Evolutionary conservation across 2,329 filamentous ascomycete species (phyloP).

Genomic region (Kalaharituber pfeilii): DNA sequence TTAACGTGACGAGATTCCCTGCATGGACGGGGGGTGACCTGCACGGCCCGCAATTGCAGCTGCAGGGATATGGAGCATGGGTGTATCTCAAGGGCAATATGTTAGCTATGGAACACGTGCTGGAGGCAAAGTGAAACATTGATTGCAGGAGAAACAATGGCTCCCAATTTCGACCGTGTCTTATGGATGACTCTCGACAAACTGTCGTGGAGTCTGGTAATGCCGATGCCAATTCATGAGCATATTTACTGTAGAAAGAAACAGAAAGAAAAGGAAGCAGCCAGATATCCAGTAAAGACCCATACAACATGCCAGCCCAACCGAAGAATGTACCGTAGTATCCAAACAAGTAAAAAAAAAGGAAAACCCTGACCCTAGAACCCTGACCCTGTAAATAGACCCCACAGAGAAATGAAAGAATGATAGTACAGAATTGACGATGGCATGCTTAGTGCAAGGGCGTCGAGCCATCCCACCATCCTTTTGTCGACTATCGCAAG

Average conservation of each 20-base stretch:
- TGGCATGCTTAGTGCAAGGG: not conserved
- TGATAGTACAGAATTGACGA: not conserved
- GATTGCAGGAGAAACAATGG: too few species aligned
- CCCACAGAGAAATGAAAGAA: not conserved
- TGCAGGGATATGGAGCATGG: too few species aligned
- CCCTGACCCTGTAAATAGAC: not conserved
- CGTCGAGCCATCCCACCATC: not conserved
- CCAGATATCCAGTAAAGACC: not conserved
- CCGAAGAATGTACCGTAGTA: not conserved
- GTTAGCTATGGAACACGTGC: too few species aligned
- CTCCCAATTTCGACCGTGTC: too few species aligned
- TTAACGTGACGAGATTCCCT: too few species aligned
- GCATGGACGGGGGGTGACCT: too few species aligned
- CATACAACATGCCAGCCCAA: not conserved
- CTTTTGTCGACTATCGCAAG: slow-evolving; percentile 1
- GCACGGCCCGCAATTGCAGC: too few species aligned
- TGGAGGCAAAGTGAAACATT: too few species aligned
- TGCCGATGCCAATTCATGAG: not conserved
- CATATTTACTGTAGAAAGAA: not conserved
- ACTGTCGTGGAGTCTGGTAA: too few species aligned
- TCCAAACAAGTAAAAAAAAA: not conserved
- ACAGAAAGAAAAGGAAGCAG: not conserved
- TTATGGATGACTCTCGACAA: too few species aligned
- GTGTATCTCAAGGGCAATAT: too few species aligned
- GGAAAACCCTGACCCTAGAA: not conserved